phyloP scores from a whole-genome alignment of 108 stramenopile species.

The Stephanodiscus triporus region DNA sequence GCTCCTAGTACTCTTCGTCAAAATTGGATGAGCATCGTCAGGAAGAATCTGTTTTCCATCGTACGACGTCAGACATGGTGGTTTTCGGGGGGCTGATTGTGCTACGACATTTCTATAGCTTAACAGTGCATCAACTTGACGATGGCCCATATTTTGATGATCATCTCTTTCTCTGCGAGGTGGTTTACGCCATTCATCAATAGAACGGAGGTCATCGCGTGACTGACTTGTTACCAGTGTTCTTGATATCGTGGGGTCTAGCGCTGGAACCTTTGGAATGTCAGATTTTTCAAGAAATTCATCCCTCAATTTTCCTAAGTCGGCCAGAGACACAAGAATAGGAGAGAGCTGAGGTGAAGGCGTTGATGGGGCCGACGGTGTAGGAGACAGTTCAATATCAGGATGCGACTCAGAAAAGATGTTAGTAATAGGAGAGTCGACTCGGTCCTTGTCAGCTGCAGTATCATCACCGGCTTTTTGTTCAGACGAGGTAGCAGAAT shows the following conservation, averaged over 20 bases:
- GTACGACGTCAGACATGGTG: conserved; percentile 24
- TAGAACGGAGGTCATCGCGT: conserved; percentile 60
- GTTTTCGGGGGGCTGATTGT: conserved; percentile 30
- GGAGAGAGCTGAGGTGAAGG: conserved; percentile 78
- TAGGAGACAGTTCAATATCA: conserved; percentile 38
- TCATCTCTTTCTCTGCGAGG: conserved; percentile 24
- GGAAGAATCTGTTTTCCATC: conserved; percentile 45
- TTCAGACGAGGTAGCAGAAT: not conserved
- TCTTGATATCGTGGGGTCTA: not conserved
- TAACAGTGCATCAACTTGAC: conserved; percentile 43
- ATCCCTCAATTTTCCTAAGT: conserved; percentile 56
- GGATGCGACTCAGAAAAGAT: conserved; percentile 11
- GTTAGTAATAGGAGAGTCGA: not conserved
- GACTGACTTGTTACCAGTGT: conserved; percentile 51
- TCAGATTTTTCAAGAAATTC: conserved; percentile 17
- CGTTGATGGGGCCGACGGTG: conserved; percentile 64
- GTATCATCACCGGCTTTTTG: conserved; percentile 2
- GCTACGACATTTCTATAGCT: conserved; percentile 56
- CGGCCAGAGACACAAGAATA: conserved; percentile 71
- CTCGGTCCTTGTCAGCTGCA: conserved; percentile 12
- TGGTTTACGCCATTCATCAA: conserved; percentile 32
- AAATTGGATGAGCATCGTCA: conserved; percentile 17
- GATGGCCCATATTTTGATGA: conserved; percentile 36
- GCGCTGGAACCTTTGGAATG: conserved; percentile 49
- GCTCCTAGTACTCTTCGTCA: conserved; percentile 29